phyloP scores from a whole-genome alignment of 345 rosid genomes.

The Aurinia saxatilis region DNA sequence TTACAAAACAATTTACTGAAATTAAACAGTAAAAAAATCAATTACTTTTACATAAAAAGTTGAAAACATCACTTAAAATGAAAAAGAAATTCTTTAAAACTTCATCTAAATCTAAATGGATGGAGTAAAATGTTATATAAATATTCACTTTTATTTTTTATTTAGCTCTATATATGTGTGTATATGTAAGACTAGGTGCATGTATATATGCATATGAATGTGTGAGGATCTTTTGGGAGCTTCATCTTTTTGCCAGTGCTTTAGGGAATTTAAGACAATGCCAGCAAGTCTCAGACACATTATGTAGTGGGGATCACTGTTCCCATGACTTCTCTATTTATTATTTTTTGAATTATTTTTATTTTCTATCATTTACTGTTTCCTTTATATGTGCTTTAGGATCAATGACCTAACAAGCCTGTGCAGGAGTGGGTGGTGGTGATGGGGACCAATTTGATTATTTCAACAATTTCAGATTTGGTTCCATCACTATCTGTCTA shows the following conservation, averaged over 20 bases:
- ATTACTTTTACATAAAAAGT: too few species aligned
- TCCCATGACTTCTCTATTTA: slow-evolving; percentile 20
- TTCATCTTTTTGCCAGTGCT: slow-evolving; percentile 28
- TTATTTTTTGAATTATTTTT: neutral
- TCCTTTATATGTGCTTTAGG: slow-evolving; percentile 14
- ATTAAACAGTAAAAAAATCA: too few species aligned
- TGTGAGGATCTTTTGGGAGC: slow-evolving; percentile 21
- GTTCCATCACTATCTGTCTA: slow-evolving; percentile 28
- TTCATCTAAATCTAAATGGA: too few species aligned
- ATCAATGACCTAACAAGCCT: slow-evolving; percentile 30
- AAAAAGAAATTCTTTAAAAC: too few species aligned
- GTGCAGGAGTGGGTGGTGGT: slow-evolving; percentile 29
- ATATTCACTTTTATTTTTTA: too few species aligned
- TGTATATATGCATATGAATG: neutral
- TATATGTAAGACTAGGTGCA: neutral
- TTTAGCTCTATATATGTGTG: neutral
- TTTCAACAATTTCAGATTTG: slow-evolving; percentile 29
- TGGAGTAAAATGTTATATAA: too few species aligned
- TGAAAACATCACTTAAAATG: too few species aligned
- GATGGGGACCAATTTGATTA: slow-evolving; percentile 32
- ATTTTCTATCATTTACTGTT: neutral
- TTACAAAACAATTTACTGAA: too few species aligned
- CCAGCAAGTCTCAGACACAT: slow-evolving; percentile 31
- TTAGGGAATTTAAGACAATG: slow-evolving; percentile 31
- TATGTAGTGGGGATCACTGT: slow-evolving; percentile 33